A percentile compares a stretch with the other conserved stretches of the same genome.
These are phyloP conservation scores for Lichtheimia hyalospora DNA, from an alignment of 371 early-diverging fungal genomes.

Conservation along the genomic window DNA sequence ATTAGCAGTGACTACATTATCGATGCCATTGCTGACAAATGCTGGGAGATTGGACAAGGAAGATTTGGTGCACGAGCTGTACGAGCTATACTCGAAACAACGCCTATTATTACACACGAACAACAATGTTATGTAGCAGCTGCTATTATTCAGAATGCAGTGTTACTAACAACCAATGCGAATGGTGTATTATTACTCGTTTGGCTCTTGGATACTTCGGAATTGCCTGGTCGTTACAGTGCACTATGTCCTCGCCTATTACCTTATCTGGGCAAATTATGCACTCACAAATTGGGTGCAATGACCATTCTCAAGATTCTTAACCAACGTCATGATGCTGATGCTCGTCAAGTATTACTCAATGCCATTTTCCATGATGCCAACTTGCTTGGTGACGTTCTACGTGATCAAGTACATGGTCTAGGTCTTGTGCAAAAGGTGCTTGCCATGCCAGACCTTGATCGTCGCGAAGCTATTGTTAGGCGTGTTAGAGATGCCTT, in stretches of 20 bases:
- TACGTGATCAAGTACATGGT: conserved; percentile 83
- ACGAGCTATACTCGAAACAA: conserved; percentile 76
- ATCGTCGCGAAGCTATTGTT: conserved; percentile 70
- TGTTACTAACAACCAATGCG: conserved; percentile 77
- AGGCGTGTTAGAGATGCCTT: conserved; percentile 61
- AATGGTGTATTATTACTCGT: conserved; percentile 87
- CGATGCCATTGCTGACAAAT: conserved; percentile 76
- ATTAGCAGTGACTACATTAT: conserved; percentile 77
- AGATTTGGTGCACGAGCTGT: conserved; percentile 85
- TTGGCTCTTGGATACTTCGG: conserved; percentile 89
- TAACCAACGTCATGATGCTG: conserved; percentile 81
- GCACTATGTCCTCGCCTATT: conserved; percentile 79
- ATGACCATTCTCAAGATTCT: conserved; percentile 84
- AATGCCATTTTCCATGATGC: conserved; percentile 65
- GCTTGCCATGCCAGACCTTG: conserved; percentile 68
- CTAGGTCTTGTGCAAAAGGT: conserved; percentile 83
- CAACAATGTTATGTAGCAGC: conserved; percentile 78
- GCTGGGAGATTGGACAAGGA: conserved; percentile 77
- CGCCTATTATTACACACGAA: conserved; percentile 43
- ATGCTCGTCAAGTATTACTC: conserved; percentile 80
- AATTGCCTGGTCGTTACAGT: conserved; percentile 77
- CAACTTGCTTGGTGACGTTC: conserved; percentile 65
- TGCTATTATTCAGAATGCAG: conserved; percentile 80
- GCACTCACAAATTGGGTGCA: conserved; percentile 86
- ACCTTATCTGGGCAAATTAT: conserved; percentile 74